Percentiles rank a stretch among this genome's conserved stretches.
Conservation (phyloP, 352 stramenopile species). For the Globisporangium lucens region DNA sequence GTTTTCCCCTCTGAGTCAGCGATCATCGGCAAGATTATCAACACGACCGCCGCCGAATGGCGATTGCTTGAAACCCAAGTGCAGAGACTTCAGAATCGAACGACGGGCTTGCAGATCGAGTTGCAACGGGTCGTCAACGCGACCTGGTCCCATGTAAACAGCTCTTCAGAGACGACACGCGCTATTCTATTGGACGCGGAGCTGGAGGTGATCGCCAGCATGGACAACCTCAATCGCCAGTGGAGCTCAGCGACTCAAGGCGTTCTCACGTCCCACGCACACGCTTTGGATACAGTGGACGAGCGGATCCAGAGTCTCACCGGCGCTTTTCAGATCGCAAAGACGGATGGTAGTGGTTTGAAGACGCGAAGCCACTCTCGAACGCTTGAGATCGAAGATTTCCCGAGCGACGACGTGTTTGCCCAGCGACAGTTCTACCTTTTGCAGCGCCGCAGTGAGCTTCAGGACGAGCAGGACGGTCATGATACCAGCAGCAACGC, state of each 20-base stretch:
- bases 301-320: not conserved
- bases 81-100: not conserved
- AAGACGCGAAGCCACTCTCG: not conserved
- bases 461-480: not conserved
- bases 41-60: conserved; percentile 4
- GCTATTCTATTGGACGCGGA: not conserved
- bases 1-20: not conserved
- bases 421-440: not conserved
- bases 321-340: not conserved
- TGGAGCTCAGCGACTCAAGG: not conserved
- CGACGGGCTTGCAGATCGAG: conserved; percentile 1
- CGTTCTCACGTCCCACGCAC: not conserved
- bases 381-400: not conserved
- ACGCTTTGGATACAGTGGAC: not conserved
- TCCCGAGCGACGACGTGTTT: not conserved
- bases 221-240: not conserved
- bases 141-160: not conserved
- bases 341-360: not conserved
- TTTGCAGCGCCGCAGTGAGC: not conserved
- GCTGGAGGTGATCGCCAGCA: not conserved
- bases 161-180: not conserved
- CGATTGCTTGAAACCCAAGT: not conserved
- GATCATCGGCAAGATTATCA: conserved; percentile 6
- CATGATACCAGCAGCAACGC: not conserved
- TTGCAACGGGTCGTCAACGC: not conserved